Base-by-base conservation (phyloP, 2,329 filamentous ascomycete genomes). In the Hymenoscyphus linearis region DNA sequence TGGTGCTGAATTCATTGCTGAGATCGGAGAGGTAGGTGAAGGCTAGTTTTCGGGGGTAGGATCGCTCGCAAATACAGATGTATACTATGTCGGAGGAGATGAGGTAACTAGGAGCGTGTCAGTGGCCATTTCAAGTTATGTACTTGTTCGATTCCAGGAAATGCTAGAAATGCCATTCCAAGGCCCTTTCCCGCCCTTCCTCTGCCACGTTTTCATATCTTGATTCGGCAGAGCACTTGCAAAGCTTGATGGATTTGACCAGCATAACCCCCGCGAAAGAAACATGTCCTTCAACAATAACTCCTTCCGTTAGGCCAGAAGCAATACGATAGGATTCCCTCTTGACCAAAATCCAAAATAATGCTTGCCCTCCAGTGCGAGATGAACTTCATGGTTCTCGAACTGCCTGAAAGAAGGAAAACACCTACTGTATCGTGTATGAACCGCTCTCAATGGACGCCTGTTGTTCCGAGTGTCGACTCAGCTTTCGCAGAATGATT, bases 11-110 rank as follows among this genome's bases (percentile, higher is more conserved):
- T 80, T 99, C 95, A 75, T 85, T 84, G 62, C 90, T 85, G 59
- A 99, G 84, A 79, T 99, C 95, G 70, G 91, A 86, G 64, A 99
- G 91, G 83, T 98, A 99, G 64, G 93, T 97, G 77, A 99, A 96
- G 72, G 96, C 93, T 55, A 99, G 89, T 78, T 99, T 98, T 77
- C 95, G 93, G 62, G 95, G 93, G 81, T 98, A 99, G 60, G 91
- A 91, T 61, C 86, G 84, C 76, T 97, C 93, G 80, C 90, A 93
- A 76, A 99, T 93, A 81, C 90, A 92, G 70, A 98, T 82, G 81
- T 96, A 98, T 78, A 92, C 88, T 68, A 99, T 83, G 70, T 90
- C 87, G 72, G 86, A 82, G 71, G 88, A 81, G 77, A 99, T 90
- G 65, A 93, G 80, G 81, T 96, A 96, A 83, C 89, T 92, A 71